Percentiles rank a stretch among this genome's conserved stretches.
Conservation (phyloP, 495 filamentous ascomycete species). For the Penicillium flavigenum region DNA sequence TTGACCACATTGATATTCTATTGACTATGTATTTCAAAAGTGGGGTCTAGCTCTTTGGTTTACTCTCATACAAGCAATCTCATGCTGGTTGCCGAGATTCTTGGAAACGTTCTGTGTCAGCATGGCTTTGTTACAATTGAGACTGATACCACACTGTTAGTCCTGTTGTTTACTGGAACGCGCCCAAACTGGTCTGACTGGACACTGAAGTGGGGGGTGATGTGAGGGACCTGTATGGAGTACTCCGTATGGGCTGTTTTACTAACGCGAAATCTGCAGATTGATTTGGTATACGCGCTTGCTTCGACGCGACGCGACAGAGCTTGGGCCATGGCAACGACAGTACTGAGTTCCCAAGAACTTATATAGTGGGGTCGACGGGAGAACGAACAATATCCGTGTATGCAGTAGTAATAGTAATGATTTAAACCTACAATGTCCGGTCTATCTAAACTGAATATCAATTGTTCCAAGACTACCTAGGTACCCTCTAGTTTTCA, state of each 20-base stretch:
- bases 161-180: slow-evolving; percentile 9
- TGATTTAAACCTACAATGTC: neutral
- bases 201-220: slow-evolving; percentile 8
- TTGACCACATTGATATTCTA: neutral
- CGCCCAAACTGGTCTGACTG: neutral
- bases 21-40: neutral
- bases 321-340: slow-evolving; percentile 26
- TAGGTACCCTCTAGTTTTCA: neutral
- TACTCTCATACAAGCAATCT: neutral
- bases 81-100: slow-evolving; percentile 8
- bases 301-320: slow-evolving; percentile 19
- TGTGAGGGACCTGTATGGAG: neutral
- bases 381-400: neutral
- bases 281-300: slow-evolving; percentile 18
- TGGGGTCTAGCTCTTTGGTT: neutral
- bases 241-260: neutral
- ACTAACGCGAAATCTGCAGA: slow-evolving; percentile 18
- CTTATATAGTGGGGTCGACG: neutral
- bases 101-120: neutral
- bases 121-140: slow-evolving; percentile 13
- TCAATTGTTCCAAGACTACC: neutral
- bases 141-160: slow-evolving; percentile 1
- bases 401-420: neutral
- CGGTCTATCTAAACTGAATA: neutral
- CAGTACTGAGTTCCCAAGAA: neutral